phyloP scores from a whole-genome alignment of 2,329 filamentous ascomycete genomes.

The Diaporthe sp. region DNA sequence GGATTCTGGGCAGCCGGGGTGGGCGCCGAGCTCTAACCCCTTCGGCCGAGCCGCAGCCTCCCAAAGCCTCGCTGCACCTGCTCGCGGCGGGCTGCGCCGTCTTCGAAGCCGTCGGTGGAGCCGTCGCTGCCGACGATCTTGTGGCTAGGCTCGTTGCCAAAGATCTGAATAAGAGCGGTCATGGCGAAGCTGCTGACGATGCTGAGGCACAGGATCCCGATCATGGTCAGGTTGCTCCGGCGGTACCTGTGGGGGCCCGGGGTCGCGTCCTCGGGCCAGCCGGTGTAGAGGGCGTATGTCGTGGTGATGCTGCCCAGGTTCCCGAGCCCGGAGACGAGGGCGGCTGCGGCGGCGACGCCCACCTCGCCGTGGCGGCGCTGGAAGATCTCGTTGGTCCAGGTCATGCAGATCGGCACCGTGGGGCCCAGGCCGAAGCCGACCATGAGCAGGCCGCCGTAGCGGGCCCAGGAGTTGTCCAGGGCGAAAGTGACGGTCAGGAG shows the following conservation, averaged over 20 bases:
- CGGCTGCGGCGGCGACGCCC: slow-evolving; percentile 86
- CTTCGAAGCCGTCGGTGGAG: slow-evolving; percentile 59
- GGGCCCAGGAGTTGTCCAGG: slow-evolving; percentile 77
- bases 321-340: slow-evolving; percentile 86
- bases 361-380: slow-evolving; percentile 90
- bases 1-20: neutral
- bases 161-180: slow-evolving; percentile 70
- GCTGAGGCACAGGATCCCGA: slow-evolving; percentile 83
- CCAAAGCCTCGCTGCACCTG: slow-evolving; percentile 67
- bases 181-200: slow-evolving; percentile 78
- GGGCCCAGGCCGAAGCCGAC: slow-evolving; percentile 91
- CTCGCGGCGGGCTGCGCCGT: slow-evolving; percentile 71
- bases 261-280: slow-evolving; percentile 82
- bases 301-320: slow-evolving; percentile 89
- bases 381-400: slow-evolving; percentile 92
- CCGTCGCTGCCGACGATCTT: slow-evolving; percentile 54
- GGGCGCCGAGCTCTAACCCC: slow-evolving; percentile 33
- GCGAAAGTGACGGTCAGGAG: slow-evolving; percentile 84
- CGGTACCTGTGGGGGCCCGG: slow-evolving; percentile 78
- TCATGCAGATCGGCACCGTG: slow-evolving; percentile 93
- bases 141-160: slow-evolving; percentile 63
- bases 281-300: slow-evolving; percentile 89
- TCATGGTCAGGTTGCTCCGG: slow-evolving; percentile 88
- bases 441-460: slow-evolving; percentile 89
- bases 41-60: slow-evolving; percentile 46